Evolutionary conservation across 2,329 filamentous ascomycete genomes (phyloP).

Genomic region (Cladosporium sp.): DNA sequence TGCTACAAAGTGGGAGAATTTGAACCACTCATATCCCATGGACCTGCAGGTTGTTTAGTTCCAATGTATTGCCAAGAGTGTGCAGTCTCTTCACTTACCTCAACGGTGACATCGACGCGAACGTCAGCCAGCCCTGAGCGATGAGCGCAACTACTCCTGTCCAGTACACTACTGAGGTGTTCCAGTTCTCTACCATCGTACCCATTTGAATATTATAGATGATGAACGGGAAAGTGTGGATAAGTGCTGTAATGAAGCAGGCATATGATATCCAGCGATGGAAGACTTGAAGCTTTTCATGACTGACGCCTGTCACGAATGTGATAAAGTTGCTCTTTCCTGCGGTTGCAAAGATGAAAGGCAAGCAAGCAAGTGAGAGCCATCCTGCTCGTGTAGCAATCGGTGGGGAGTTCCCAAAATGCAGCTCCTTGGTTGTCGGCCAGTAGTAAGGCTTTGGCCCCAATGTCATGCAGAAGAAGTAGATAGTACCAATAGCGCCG

Average conservation of each 20-base stretch:
- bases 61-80: neutral
- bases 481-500: constrained; percentile 38
- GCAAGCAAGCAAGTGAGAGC: constrained; percentile 50
- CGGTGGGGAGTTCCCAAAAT: constrained; percentile 46
- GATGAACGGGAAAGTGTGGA: constrained; percentile 60
- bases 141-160: constrained; percentile 54
- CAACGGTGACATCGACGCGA: constrained; percentile 50
- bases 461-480: constrained; percentile 41
- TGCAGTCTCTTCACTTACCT: constrained; percentile 36
- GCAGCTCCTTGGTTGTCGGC: constrained; percentile 39
- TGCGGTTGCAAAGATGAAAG: constrained; percentile 43
- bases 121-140: constrained; percentile 52
- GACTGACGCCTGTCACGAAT: constrained; percentile 50
- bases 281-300: constrained; percentile 56
- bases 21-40: constrained; percentile 59
- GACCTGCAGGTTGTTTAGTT: constrained; percentile 35
- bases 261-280: constrained; percentile 53
- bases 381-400: constrained; percentile 51
- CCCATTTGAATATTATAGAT: constrained; percentile 48
- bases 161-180: constrained; percentile 47
- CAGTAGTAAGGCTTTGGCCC: constrained; percentile 53
- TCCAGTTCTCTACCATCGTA: constrained; percentile 46
- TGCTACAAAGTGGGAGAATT: constrained; percentile 51
- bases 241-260: constrained; percentile 53
- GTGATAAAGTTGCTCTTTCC: constrained; percentile 56